Base-by-base conservation (phyloP, 495 filamentous ascomycete genomes). In the Monascus purpureus region DNA sequence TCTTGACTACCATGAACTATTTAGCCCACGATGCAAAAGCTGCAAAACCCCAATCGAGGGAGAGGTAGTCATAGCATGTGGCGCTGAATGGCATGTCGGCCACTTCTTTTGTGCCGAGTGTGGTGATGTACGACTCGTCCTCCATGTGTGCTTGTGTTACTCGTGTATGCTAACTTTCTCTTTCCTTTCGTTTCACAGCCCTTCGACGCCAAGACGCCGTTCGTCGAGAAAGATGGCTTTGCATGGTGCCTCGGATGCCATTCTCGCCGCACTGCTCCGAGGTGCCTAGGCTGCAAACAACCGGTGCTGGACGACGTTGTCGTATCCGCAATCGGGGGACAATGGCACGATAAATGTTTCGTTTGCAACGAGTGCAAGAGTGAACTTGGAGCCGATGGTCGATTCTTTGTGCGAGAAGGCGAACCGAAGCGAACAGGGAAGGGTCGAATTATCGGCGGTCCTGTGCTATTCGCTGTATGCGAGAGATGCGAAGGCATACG, bases 21-120 rank as follows among this genome's bases (percentile, higher is more conserved):
- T 81, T 53, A 86, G 82, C 33, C 90, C 90, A 12, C 74, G 84
- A 25, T 99, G 90, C 61, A 88, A 88, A 59, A 85, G 77, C 56
- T 99, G 90, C 67, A 90, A 82, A 58, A 99, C 90, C 16, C 90
- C 90, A n/a, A 99, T 99, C 45, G 81, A 96, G 50, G 83, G 85
- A 25, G 88, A 96, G 59, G 81, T 95, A 25, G 74, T 93, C 8
- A 75, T 96, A 24, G 90, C 90, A 2, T 81, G 90, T 43, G 90
- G 92, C 13, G 75, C 79, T 13, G 83, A 93, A 56, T 99, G 84
- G 84, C 90, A 99, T 57, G 81, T 82, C 40, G 90, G 90, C 1
- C 90, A 99, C 61, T 99, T 99, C 65, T 99, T 96, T 70, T 99
- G 90, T 50, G 92, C 92, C 17, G 82, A 99, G 67, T 99, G 90